Evolutionary conservation across 176 grass and related monocot genomes (phyloP).

Genomic region (Carex myosuroides): DNA sequence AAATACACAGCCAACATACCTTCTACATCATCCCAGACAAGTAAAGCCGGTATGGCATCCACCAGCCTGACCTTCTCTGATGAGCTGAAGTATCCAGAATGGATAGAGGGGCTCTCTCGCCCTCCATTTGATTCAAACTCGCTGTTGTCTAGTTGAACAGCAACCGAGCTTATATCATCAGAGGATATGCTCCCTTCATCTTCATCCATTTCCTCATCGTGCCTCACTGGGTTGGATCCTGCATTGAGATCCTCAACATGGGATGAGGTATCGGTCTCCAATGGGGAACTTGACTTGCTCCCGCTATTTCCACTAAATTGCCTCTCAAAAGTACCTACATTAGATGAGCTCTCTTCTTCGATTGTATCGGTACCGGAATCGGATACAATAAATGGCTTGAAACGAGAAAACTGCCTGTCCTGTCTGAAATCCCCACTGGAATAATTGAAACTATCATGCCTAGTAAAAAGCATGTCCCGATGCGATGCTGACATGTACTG

Average conservation of each 20-base stretch:
- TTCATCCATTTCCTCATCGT: constrained; percentile 37
- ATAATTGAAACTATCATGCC: constrained; percentile 76
- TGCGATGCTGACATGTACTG: constrained; percentile 36
- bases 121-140: constrained; percentile 50
- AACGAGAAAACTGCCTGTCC: constrained; percentile 37
- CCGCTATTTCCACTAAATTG: constrained; percentile 50
- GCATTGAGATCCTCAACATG: background rate
- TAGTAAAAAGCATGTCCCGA: constrained; percentile 53
- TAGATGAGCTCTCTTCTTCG: constrained; percentile 27
- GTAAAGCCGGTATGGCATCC: constrained; percentile 40
- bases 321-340: constrained; percentile 31
- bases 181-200: constrained; percentile 67
- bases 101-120: constrained; percentile 43
- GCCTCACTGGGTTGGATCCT: constrained; percentile 15
- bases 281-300: background rate
- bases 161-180: constrained; percentile 60
- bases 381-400: constrained; percentile 56
- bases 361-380: constrained; percentile 28
- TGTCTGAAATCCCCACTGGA: constrained; percentile 36
- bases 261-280: background rate
- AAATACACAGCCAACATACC: constrained; percentile 39
- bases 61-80: constrained; percentile 35
- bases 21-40: constrained; percentile 59
- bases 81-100: constrained; percentile 42
- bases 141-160: constrained; percentile 65